Conservation (phyloP, 768 basidiomycete genomes). For the Dendrothele bispora region DNA sequence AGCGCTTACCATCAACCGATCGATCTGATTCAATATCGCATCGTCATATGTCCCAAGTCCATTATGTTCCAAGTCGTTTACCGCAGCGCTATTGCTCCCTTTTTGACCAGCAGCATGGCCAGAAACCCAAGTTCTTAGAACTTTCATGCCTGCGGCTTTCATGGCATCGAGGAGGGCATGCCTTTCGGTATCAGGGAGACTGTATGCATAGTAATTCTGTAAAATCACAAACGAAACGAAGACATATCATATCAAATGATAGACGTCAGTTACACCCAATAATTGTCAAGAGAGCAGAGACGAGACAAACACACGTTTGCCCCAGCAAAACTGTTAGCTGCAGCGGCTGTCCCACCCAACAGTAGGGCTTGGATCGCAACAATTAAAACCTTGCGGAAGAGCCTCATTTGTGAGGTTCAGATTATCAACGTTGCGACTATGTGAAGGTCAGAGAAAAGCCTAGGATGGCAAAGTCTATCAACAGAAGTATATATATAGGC, state of each 20-base stretch:
- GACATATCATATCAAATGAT: too few relatives aligned
- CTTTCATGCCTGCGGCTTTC: conserved; percentile 27
- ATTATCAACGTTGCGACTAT: too few relatives aligned
- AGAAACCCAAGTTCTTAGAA: conserved; percentile 28
- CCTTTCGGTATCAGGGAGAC: conserved; percentile 19
- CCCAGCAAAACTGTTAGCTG: conserved; percentile 10
- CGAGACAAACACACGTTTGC: conserved; percentile 4
- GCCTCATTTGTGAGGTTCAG: too few relatives aligned
- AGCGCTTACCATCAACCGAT: conserved; percentile 32
- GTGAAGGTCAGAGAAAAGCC: too few relatives aligned
- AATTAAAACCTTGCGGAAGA: too few relatives aligned
- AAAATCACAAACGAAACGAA: neutral
- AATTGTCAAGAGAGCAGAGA: neutral
- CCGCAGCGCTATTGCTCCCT: conserved; percentile 22
- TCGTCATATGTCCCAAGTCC: conserved; percentile 34
- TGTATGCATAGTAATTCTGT: conserved; percentile 23
- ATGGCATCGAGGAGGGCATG: conserved; percentile 20
- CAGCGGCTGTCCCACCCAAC: too few relatives aligned
- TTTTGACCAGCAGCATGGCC: conserved; percentile 25
- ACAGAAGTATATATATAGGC: too few relatives aligned
- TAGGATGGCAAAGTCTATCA: too few relatives aligned
- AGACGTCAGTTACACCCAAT: neutral
- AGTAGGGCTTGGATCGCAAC: too few relatives aligned
- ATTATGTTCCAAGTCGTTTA: conserved; percentile 32
- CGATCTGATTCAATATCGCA: conserved; percentile 32